A percentile compares a stretch with the other conserved stretches of the same genome.
phyloP scores from a whole-genome alignment of 148 eudicot species.

The Chenopodium berlandieri region DNA sequence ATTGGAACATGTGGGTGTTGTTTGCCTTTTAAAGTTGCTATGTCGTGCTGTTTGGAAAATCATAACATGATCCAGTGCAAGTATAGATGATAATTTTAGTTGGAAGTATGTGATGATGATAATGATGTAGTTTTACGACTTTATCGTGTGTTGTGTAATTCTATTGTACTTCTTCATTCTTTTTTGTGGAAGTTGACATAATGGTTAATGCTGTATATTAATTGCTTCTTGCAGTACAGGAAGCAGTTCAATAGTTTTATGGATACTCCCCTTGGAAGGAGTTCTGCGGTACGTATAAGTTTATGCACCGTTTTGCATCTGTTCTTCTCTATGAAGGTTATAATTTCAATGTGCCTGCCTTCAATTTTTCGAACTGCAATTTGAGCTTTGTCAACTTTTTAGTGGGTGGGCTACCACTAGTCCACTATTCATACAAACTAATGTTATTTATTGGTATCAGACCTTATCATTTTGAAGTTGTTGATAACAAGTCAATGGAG shows the following conservation, averaged over 20 bases:
- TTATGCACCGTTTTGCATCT: constrained; percentile 4
- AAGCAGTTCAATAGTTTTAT: constrained; percentile 63
- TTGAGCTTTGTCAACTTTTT: background rate
- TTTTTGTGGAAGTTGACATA: background rate
- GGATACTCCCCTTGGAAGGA: constrained; percentile 70
- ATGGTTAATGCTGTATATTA: constrained; percentile 26
- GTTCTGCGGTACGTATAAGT: constrained; percentile 53
- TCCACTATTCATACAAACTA: background rate
- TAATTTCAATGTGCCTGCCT: background rate
- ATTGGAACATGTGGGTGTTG: background rate
- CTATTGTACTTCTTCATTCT: background rate
- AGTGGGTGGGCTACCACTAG: background rate
- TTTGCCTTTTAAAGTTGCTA: background rate
- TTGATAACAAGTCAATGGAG: background rate
- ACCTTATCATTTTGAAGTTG: background rate
- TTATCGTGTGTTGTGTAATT: background rate
- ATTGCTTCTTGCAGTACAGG: constrained; percentile 73
- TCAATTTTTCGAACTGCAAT: background rate
- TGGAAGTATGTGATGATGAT: background rate
- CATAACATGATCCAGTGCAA: background rate
- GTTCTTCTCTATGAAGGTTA: constrained; percentile 1
- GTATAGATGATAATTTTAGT: background rate
- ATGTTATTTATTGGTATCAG: background rate
- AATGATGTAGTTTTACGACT: background rate
- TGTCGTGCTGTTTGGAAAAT: background rate